Base-by-base conservation (phyloP, 1,139 yeast species). In the Protomyces gravidus region DNA sequence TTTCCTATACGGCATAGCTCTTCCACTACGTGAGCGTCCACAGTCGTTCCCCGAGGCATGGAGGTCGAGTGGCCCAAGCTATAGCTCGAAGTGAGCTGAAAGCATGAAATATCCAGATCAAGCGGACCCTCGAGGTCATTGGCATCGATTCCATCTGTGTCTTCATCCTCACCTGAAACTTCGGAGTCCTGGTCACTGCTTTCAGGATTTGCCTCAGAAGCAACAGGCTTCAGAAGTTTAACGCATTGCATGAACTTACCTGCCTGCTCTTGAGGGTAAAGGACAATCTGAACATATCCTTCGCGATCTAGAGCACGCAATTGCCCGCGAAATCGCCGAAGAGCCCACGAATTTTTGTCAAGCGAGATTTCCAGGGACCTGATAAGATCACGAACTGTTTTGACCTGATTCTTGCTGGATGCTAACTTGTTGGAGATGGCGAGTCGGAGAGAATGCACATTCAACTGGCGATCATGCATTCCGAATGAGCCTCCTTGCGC, bases 171-270 rank as follows among this genome's bases (percentile, higher is more conserved):
- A n/a, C n/a, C n/a, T n/a, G n/a, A n/a, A n/a, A n/a, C n/a, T n/a
- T n/a, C n/a, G n/a, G n/a, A n/a, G n/a, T n/a, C n/a, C n/a, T n/a
- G n/a, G n/a, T n/a, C n/a, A n/a, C n/a, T n/a, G n/a, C n/a, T n/a
- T n/a, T n/a, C n/a, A n/a, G n/a, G n/a, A n/a, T n/a, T n/a, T n/a
- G n/a, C n/a, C n/a, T n/a, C n/a, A n/a, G n/a, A 46, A 2, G 36
- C 17, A 28, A 45, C 26, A 17, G 47, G 51, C 46, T 45, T 53
- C 26, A 53, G 45, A 4, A 53, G 46, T 15, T 53, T 45, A 13
- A 53, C 58, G 15, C 58, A 53, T 36, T 21, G 19, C 33, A 53
- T 46, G 17, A 45, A 27, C 5, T 32, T 19, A 2, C 51, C 58
- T 13, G 45, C 9, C 6, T 46, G 23, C 28, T 45, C 48, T n/a